phyloP scores from a whole-genome alignment of 257 asterid species.

The Forsythia suspensa region DNA sequence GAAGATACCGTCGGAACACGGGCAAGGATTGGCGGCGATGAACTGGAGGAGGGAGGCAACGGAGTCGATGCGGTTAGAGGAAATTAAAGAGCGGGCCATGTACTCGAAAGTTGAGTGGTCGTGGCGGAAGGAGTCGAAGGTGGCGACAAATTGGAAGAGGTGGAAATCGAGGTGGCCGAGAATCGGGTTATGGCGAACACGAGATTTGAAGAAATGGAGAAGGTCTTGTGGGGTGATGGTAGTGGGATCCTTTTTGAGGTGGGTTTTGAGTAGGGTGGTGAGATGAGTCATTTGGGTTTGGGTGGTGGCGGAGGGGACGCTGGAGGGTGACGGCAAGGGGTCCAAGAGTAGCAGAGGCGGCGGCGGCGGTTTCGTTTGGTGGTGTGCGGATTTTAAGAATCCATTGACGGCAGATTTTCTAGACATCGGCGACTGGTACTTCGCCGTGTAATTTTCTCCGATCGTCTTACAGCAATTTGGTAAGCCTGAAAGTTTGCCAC shows the following conservation, averaged over 20 bases:
- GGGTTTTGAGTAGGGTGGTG: constrained; percentile 43
- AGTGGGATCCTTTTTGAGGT: constrained; percentile 41
- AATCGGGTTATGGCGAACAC: constrained; percentile 71
- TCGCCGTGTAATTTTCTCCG: not conserved
- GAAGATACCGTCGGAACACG: constrained; percentile 90
- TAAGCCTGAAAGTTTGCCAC: not conserved
- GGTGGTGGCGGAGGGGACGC: constrained; percentile 39
- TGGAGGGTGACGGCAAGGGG: constrained; percentile 35
- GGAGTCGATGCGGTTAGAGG: constrained; percentile 72
- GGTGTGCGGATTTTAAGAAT: constrained; percentile 25
- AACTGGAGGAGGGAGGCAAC: constrained; percentile 65
- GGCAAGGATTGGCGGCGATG: constrained; percentile 85
- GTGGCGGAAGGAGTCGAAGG: constrained; percentile 88
- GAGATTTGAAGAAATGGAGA: constrained; percentile 63
- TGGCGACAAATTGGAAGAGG: constrained; percentile 77
- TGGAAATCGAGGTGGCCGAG: constrained; percentile 87
- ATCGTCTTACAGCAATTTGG: not conserved
- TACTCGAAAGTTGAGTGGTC: constrained; percentile 84
- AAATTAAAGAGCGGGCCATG: constrained; percentile 72
- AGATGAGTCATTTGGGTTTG: constrained; percentile 50
- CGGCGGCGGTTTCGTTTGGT: constrained; percentile 30
- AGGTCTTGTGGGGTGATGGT: constrained; percentile 60
- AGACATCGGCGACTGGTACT: constrained; percentile 24
- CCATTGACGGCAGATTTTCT: constrained; percentile 26
- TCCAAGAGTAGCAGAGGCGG: constrained; percentile 29